Evolutionary conservation across 805 yeast species (phyloP).

Genomic region (Wickerhamomyces subpelliculosus): DNA sequence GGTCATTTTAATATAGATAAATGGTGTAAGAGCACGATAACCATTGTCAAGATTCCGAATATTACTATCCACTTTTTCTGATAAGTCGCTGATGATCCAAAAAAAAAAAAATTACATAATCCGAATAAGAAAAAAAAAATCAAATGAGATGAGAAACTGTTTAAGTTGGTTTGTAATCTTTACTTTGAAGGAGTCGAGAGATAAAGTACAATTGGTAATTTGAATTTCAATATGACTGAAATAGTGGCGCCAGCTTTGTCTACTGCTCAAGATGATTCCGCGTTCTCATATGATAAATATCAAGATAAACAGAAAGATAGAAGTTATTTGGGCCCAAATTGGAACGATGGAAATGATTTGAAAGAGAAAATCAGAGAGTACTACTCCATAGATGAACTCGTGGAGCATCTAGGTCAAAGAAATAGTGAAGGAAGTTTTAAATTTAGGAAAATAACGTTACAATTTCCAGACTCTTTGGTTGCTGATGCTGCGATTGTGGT

Average conservation of each 20-base stretch:
- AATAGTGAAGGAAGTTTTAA: constrained; percentile 20
- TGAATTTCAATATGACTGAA: background rate
- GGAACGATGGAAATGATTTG: constrained; percentile 15
- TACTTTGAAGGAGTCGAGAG: no score
- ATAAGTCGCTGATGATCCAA: background rate
- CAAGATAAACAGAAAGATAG: constrained; percentile 21
- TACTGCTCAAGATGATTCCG: constrained; percentile 58
- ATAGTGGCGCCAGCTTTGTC: constrained; percentile 65
- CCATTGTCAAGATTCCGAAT: background rate
- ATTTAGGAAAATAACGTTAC: constrained; percentile 62
- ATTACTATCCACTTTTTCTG: background rate
- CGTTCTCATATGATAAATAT: constrained; percentile 42
- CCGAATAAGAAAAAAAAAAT: background rate
- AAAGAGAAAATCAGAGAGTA: constrained; percentile 34
- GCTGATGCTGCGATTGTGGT: constrained; percentile 72
- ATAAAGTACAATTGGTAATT: background rate
- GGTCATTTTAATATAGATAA: background rate
- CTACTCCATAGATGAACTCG: constrained; percentile 48
- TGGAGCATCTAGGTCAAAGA: constrained; percentile 29
- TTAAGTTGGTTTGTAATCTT: no score
- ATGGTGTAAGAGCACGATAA: no score
- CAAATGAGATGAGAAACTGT: background rate
- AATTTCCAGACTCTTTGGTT: constrained; percentile 80
- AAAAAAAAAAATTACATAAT: background rate
- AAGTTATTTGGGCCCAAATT: constrained; percentile 22